phyloP scores from a whole-genome alignment of 2,329 filamentous ascomycete species.

The Scedosporium dehoogii region DNA sequence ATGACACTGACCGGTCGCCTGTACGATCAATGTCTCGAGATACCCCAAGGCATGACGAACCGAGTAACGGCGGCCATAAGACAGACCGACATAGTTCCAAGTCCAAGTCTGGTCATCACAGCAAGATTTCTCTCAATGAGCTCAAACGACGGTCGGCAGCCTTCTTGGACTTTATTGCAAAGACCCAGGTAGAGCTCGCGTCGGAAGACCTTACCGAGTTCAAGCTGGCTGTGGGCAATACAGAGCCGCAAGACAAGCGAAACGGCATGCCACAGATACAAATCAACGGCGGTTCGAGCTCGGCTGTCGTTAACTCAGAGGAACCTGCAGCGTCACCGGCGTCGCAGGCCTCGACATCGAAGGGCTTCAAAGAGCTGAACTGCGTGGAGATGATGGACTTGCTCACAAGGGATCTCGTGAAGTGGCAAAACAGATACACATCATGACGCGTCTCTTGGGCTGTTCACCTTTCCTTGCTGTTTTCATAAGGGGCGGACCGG shows the following conservation, averaged over 20 bases:
- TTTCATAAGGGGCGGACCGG: background rate
- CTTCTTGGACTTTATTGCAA: conserved; percentile 82
- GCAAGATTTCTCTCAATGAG: conserved; percentile 74
- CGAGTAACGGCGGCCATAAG: conserved; percentile 23
- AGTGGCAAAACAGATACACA: conserved; percentile 70
- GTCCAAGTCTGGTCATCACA: conserved; percentile 41
- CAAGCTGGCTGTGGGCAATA: conserved; percentile 4
- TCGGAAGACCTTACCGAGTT: conserved; percentile 39
- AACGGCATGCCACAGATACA: conserved; percentile 7
- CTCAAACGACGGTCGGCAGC: conserved; percentile 76
- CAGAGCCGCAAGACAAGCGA: background rate
- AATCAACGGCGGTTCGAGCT: conserved; percentile 8
- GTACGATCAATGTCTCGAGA: conserved; percentile 29
- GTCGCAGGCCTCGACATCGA: conserved; percentile 13
- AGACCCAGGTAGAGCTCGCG: conserved; percentile 80
- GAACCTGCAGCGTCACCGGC: background rate
- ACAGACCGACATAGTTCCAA: conserved; percentile 36
- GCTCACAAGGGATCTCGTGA: conserved; percentile 67
- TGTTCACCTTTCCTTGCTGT: background rate
- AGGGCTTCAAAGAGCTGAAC: conserved; percentile 64
- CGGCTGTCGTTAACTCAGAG: background rate
- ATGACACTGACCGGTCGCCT: conserved; percentile 45
- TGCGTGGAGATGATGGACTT: conserved; percentile 88
- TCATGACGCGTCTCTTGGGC: conserved; percentile 12
- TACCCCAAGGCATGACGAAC: conserved; percentile 19